A percentile compares a stretch with the other conserved stretches of the same genome.
phyloP scores from a whole-genome alignment of 1,284 basidiomycete species.

The Thecaphora thlaspeos region DNA sequence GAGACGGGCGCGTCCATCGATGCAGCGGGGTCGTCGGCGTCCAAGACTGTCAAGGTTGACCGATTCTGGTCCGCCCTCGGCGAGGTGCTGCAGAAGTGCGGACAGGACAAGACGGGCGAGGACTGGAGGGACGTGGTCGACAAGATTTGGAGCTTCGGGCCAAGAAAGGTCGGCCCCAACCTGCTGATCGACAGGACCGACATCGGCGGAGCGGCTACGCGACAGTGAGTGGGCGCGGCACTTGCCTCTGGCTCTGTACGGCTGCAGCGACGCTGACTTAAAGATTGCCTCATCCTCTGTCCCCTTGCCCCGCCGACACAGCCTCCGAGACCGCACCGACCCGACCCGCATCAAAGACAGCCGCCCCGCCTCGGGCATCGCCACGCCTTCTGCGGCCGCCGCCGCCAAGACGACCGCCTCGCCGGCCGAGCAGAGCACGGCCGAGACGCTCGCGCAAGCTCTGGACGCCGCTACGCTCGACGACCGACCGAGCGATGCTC shows the following conservation, averaged over 20 bases:
- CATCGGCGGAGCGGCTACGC: too few relatives aligned
- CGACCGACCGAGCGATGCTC: background rate
- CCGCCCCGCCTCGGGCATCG: constrained; percentile 16
- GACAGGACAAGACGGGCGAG: constrained; percentile 65
- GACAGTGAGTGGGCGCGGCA: too few relatives aligned
- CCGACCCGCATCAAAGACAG: constrained; percentile 10
- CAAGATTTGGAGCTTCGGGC: constrained; percentile 86
- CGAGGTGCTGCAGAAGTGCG: constrained; percentile 62
- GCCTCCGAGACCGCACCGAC: constrained; percentile 24
- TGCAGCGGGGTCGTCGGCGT: constrained; percentile 20
- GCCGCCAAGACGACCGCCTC: background rate
- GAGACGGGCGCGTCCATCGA: constrained; percentile 22
- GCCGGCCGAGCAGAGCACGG: background rate
- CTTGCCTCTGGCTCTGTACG: too few relatives aligned
- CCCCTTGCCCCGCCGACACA: background rate
- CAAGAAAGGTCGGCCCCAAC: constrained; percentile 81
- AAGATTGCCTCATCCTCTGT: too few relatives aligned
- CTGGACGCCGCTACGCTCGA: constrained; percentile 11
- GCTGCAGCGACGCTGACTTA: too few relatives aligned
- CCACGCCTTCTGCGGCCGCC: constrained; percentile 5
- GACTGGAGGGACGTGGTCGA: constrained; percentile 78
- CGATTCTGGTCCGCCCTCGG: constrained; percentile 78
- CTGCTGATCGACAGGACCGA: constrained; percentile 69
- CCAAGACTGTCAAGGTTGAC: constrained; percentile 55
- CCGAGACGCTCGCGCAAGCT: constrained; percentile 17